Evolutionary conservation across 2,329 filamentous ascomycete genomes (phyloP).

Genomic region (Leptosphaerulina australis): DNA sequence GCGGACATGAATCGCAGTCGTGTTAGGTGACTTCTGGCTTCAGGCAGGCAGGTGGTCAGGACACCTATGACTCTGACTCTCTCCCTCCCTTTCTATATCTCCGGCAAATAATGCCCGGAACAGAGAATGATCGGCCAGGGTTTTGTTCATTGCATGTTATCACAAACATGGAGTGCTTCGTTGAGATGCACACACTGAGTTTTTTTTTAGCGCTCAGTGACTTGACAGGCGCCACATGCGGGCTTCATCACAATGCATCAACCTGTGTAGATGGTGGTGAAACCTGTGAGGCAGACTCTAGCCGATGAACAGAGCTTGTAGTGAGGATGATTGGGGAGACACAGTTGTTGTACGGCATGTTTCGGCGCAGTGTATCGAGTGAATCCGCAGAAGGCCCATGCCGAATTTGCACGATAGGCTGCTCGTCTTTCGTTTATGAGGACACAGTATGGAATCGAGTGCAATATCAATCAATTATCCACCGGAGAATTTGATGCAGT

Average conservation of each 20-base stretch:
- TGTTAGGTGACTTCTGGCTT: constrained; percentile 3
- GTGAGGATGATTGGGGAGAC: background rate
- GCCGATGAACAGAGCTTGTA: background rate
- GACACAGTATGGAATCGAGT: background rate
- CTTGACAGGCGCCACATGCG: constrained; percentile 3
- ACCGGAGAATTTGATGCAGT: background rate
- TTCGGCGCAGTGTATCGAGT: constrained; percentile 7
- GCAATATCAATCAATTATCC: background rate
- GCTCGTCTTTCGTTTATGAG: background rate
- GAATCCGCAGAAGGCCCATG: background rate
- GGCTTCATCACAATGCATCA: background rate
- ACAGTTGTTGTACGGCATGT: constrained; percentile 4
- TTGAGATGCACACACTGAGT: background rate
- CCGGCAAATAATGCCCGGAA: background rate
- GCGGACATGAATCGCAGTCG: constrained; percentile 9
- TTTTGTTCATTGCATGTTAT: background rate
- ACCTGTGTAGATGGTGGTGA: background rate
- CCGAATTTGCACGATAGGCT: background rate
- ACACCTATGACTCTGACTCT: constrained; percentile 1
- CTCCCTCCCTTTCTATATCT: too few relatives aligned
- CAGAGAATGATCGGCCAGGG: background rate
- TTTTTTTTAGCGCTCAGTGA: background rate
- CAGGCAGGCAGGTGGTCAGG: constrained; percentile 7
- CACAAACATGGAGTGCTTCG: background rate
- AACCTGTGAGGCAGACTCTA: background rate